A percentile compares a stretch with the other conserved stretches of the same genome.
phyloP scores from a whole-genome alignment of 2,329 filamentous ascomycete species.

The Ceratocystis eucalypticola region DNA sequence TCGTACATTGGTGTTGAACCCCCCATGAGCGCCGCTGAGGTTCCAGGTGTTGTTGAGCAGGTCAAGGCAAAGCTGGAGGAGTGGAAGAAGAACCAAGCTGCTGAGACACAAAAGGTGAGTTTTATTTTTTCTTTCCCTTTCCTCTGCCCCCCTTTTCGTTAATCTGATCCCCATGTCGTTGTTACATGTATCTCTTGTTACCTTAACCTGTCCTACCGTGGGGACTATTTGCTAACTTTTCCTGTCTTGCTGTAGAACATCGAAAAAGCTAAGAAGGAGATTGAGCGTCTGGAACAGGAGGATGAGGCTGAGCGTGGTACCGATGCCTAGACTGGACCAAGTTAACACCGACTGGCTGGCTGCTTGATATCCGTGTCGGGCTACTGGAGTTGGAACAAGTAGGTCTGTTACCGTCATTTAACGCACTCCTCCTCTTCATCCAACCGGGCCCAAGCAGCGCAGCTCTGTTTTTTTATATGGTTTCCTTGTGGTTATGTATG shows the following conservation, averaged over 20 bases:
- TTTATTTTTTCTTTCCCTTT: slow-evolving; percentile 19
- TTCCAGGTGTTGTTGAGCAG: slow-evolving; percentile 70
- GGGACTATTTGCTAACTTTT: slow-evolving; percentile 23
- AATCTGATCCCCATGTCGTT: neutral
- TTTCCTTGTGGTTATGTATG: too few relatives aligned
- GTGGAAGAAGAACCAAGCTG: slow-evolving; percentile 84
- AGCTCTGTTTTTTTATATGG: too few relatives aligned
- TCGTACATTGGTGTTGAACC: slow-evolving; percentile 72
- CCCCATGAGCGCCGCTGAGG: slow-evolving; percentile 72
- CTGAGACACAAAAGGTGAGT: slow-evolving; percentile 79
- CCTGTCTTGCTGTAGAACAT: slow-evolving; percentile 55
- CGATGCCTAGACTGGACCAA: neutral
- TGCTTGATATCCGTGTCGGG: too few relatives aligned
- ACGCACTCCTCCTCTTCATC: too few relatives aligned
- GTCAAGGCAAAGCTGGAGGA: slow-evolving; percentile 79
- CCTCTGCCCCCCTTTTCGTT: neutral
- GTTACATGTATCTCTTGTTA: too few relatives aligned
- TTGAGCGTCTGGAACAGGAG: slow-evolving; percentile 64
- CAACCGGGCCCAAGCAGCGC: too few relatives aligned
- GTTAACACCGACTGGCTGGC: too few relatives aligned
- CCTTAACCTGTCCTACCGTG: too few relatives aligned
- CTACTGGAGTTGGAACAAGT: too few relatives aligned
- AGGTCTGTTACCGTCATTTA: too few relatives aligned
- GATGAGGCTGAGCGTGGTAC: slow-evolving; percentile 29
- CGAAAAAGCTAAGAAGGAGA: slow-evolving; percentile 90